Evolutionary conservation across 495 filamentous ascomycete species (phyloP), one percentile per base, ranked within the genome.

Genomic region (Cenococcum geophilum): DNA sequence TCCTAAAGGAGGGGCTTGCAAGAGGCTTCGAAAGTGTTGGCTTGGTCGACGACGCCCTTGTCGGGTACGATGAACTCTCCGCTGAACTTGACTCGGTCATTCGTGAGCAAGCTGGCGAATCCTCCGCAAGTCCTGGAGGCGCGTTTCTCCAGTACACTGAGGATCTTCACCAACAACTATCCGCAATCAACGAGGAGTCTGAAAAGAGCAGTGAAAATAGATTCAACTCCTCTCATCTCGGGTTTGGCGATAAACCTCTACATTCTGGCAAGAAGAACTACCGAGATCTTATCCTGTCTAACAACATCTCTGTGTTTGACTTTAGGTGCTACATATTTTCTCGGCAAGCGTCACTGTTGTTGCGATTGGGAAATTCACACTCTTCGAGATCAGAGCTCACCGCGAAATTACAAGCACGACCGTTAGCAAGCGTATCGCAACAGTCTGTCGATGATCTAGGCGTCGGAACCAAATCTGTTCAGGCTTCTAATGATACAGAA

Each of bases 271-370:
- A 83, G 71, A 95, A 96, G 70, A 77, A 87, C 1, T 97, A 97
- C 70, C 84, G 95, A 43, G 91, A 95, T 58, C 82, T 95, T 63
- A 97, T 99, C 51, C 76, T 97, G 45, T 86, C 89, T n/a, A 97
- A 91, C 74, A 87, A 95, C 63, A 95, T 97, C 32, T 97, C 93
- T n/a, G 78, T 95, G 12, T 97, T 97, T 67, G 93, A 99, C 71
- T 97, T 99, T 73, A 82, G 88, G 60, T 91, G 86, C 63, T 99
- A 99, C 71, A 80, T 99, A 11, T 97, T 97, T 75, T 86, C 89
- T 22, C 82, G 93, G 25, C 93, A 99, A 69, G 80, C 95, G 67
- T 83, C 86, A 14, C 73, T 98, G 2, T 79, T 97, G 10, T 81
- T 96, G 22, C 86, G 93, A 36, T 81, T 95, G 11, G 91, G 87